These are phyloP conservation scores for Naganishia randhawae DNA, from an alignment of 768 basidiomycete species.

Conservation along the genomic window DNA sequence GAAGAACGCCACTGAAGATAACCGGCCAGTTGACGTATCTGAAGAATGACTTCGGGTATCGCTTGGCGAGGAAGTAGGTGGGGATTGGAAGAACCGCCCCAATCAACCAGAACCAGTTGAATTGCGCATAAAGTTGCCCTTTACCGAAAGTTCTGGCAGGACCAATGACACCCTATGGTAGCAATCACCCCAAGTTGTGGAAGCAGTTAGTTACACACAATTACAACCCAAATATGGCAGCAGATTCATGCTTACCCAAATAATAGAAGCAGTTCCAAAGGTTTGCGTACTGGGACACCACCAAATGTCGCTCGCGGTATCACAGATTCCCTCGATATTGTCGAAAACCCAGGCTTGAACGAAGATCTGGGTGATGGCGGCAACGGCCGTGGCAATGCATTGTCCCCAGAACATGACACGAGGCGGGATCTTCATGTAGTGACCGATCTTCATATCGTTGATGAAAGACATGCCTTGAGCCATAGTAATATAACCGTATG, in stretches of 20 bases:
- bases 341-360: constrained; percentile 47
- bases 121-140: constrained; percentile 43
- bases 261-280: constrained; percentile 48
- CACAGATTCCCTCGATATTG: constrained; percentile 44
- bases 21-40: constrained; percentile 56
- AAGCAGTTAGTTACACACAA: neutral
- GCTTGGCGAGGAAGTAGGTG: constrained; percentile 43
- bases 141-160: constrained; percentile 48
- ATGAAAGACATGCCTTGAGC: constrained; percentile 48
- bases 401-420: constrained; percentile 49
- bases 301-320: constrained; percentile 46
- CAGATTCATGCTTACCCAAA: constrained; percentile 42
- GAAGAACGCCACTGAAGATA: constrained; percentile 62
- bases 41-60: constrained; percentile 54
- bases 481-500: constrained; percentile 47
- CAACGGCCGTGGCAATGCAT: constrained; percentile 49
- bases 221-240: neutral
- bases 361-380: constrained; percentile 49
- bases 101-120: constrained; percentile 36
- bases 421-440: constrained; percentile 32
- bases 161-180: constrained; percentile 2
- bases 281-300: constrained; percentile 47
- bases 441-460: constrained; percentile 49
- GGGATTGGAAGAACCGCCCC: constrained; percentile 44
- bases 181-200: neutral